phyloP scores from a whole-genome alignment of 257 asterid species.

The Ilex asprella region DNA sequence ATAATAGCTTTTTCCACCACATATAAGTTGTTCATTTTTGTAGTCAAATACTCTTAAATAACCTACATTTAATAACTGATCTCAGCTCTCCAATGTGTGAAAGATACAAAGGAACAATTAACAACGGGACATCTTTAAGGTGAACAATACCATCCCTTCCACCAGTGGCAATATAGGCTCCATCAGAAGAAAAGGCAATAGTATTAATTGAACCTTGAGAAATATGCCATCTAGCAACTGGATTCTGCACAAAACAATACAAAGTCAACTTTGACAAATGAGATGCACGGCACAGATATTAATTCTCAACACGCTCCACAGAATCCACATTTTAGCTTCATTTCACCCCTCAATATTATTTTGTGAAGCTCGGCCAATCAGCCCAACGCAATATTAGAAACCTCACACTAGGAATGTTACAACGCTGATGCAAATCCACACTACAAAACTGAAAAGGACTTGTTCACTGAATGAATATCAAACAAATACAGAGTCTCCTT shows the following conservation, averaged over 20 bases:
- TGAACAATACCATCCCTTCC: conserved; percentile 79
- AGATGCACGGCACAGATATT: neutral
- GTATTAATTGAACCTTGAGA: conserved; percentile 91
- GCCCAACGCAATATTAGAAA: too few species aligned
- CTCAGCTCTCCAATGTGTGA: conserved; percentile 15
- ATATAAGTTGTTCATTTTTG: conserved; percentile 74
- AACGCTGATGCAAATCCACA: too few species aligned
- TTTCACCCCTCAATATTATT: neutral
- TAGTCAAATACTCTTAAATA: conserved; percentile 89
- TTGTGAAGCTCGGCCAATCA: too few species aligned
- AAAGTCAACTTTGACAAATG: neutral
- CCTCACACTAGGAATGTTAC: too few species aligned
- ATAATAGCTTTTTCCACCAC: conserved; percentile 96
- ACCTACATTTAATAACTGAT: conserved; percentile 43
- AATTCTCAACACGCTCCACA: neutral
- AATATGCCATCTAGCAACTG: conserved; percentile 96
- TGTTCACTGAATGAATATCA: too few species aligned
- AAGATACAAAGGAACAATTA: neutral
- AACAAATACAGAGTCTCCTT: too few species aligned
- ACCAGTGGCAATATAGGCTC: conserved; percentile 73
- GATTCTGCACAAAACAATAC: conserved; percentile 58
- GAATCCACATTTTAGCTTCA: too few species aligned
- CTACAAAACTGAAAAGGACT: too few species aligned
- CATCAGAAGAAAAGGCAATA: conserved; percentile 71
- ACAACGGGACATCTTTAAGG: conserved; percentile 7